phyloP scores from a whole-genome alignment of 2,329 filamentous ascomycete species.

The Trichophyton schoenleinii region DNA sequence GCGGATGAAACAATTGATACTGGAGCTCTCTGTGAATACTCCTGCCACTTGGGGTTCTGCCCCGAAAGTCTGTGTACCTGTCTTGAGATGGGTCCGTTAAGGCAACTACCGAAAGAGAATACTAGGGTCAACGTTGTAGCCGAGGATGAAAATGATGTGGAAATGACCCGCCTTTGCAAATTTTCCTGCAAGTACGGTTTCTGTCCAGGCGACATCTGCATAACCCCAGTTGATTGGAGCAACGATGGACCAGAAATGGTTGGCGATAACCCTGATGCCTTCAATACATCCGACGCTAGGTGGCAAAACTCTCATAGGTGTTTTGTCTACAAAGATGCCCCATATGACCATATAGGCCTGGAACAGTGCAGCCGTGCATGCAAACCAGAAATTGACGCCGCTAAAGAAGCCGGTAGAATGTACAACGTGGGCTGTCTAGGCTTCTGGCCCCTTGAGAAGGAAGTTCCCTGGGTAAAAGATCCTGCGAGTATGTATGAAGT shows the following conservation, averaged over 20 bases:
- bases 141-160: no score
- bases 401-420: constrained; percentile 5
- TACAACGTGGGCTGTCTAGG: constrained; percentile 7
- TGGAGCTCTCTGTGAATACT: no score
- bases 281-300: background rate
- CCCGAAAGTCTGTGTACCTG: no score
- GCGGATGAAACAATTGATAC: background rate
- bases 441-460: background rate
- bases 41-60: no score
- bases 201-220: constrained; percentile 3
- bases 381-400: constrained; percentile 4
- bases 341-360: background rate
- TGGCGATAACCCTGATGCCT: background rate
- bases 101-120: no score
- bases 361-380: background rate
- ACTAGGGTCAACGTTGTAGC: no score
- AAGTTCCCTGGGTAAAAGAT: constrained; percentile 1
- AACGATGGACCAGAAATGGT: background rate
- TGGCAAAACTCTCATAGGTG: constrained; percentile 3
- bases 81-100: no score
- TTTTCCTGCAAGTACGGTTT: background rate
- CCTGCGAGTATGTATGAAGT: background rate
- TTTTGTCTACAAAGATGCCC: background rate
- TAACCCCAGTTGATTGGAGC: background rate
- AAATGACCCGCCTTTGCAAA: no score